Base-by-base conservation (phyloP, 1,284 basidiomycete species). In the Moesziomyces sp. region DNA sequence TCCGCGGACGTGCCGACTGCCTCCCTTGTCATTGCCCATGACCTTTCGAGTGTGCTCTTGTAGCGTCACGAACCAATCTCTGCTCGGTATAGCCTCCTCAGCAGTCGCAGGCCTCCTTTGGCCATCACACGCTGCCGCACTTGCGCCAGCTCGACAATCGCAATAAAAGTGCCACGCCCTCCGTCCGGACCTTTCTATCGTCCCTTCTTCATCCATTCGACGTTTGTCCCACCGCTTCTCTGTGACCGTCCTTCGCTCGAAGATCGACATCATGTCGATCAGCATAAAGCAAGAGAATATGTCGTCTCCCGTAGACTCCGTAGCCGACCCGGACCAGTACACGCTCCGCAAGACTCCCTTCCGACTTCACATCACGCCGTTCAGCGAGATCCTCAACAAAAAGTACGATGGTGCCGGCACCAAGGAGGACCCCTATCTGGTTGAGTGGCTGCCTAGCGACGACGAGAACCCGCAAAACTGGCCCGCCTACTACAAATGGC, bases 351-450 rank as follows among this genome's bases (percentile, higher is more conserved):
- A 69, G 49, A 69, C 57, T 14, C 47, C 71, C 9, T 76, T 83
- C 80, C 13, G 74, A 81, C 40, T 76, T 65, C 47, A 81, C 66
- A 55, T 52, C 49, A 86, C 85, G 0, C 83, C 85, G 0, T 86
- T 85, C 51, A 72, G 79, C 46, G 54, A 74, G 2, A 86, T 86
- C 58, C 49, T 85, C 30, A 58, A 71, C 14, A 68, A 81, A 51
- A 76, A 76, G 2, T 86, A 86, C 71, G 69, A 59, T 35, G 86
- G 86, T 8, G 65, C 73, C 19, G 86, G 86, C 10, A 86, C 85
- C 5, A 63, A 80, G 5, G 80, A 79, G 13, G 82, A 85, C 48
- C 86, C 86, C 0, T 86, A 80, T 64, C 73, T 86, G 16, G 80
- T 86, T 10, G 66, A 66, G 43, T 81, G 72, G 72, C 63, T 79